Conservation (phyloP, 2,329 filamentous ascomycete species). For the Alternaria metachromatica region DNA sequence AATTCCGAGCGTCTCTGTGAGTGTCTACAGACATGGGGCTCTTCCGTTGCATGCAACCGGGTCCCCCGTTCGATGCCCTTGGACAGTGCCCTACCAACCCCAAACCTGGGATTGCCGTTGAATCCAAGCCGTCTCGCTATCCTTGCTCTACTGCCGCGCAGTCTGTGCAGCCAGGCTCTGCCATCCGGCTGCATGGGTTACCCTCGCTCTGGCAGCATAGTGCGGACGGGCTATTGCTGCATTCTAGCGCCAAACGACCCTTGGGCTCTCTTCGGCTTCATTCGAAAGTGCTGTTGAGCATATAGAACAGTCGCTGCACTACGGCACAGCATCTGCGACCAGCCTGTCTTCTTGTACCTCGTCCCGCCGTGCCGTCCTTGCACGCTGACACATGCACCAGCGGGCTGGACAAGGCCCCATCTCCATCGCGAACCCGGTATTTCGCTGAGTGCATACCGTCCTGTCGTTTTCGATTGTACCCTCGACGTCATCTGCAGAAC, state of each 20-base stretch:
- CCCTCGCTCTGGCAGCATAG: constrained; percentile 38
- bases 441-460: constrained; percentile 31
- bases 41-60: constrained; percentile 36
- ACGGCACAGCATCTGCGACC: constrained; percentile 23
- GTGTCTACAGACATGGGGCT: constrained; percentile 32
- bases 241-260: constrained; percentile 29
- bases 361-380: constrained; percentile 18
- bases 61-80: constrained; percentile 34
- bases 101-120: constrained; percentile 44
- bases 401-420: constrained; percentile 28
- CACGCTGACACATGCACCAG: constrained; percentile 29
- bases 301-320: constrained; percentile 30
- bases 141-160: constrained; percentile 38
- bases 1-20: constrained; percentile 36
- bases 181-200: constrained; percentile 36
- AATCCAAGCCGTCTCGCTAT: constrained; percentile 30
- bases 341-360: constrained; percentile 20
- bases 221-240: constrained; percentile 36
- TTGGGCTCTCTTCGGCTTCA: constrained; percentile 24
- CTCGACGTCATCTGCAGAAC: constrained; percentile 19
- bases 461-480: constrained; percentile 32
- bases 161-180: constrained; percentile 33
- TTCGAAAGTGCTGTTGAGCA: constrained; percentile 21
- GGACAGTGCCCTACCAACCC: constrained; percentile 33
- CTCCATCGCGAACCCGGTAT: constrained; percentile 25